Evolutionary conservation across 2,329 filamentous ascomycete species (phyloP), one percentile per base, ranked within the genome.

Genomic region (Basipetospora chlamydospora): DNA sequence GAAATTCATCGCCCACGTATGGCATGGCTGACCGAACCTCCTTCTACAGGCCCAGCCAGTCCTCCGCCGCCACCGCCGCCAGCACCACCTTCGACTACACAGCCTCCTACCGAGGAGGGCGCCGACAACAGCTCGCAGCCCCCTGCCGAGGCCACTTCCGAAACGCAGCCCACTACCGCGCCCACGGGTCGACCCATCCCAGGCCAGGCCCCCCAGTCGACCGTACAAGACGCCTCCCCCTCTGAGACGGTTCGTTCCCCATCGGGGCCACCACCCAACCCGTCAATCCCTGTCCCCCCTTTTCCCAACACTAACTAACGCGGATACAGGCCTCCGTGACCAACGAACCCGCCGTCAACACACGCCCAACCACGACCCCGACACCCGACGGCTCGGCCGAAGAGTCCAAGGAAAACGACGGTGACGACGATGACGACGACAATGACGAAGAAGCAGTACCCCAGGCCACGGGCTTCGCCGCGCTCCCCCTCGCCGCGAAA

Each of bases 401-500:
- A 25, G 17, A 32, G 21, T 20, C 41, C 12, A 37, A 37, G 8
- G 20, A 28, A 11, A 39, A 36, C 10, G 28, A 31, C 11, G 31
- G 34, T 20, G 28, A 39, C 4, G 26, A 33, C 33, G 41, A 35
- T 5, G 30, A 39, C 12, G 37, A 35, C 6, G 38, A 40, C 15
- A 41, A 40, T 31, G 40, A 29, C 13, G 26, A 35, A 3, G 22
- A 35, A 11, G 33, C n/a, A n/a, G n/a, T n/a, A n/a, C n/a, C 25
- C 22, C 10, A 35, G n/a, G 35, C 35, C 3, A 31, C 20, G 16
- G 39, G 35, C 12, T 26, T 43, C 18, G 38, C 40, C 12, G 59
- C 55, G 4, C 51, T 67, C n/a, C 58, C 59, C 3, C 49, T 56
- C 3, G 58, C 57, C 6, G 64, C 60, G 9, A 60, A 66, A 39